Conservation (phyloP, 2,329 filamentous ascomycete genomes). For the Diplodia mutila region DNA sequence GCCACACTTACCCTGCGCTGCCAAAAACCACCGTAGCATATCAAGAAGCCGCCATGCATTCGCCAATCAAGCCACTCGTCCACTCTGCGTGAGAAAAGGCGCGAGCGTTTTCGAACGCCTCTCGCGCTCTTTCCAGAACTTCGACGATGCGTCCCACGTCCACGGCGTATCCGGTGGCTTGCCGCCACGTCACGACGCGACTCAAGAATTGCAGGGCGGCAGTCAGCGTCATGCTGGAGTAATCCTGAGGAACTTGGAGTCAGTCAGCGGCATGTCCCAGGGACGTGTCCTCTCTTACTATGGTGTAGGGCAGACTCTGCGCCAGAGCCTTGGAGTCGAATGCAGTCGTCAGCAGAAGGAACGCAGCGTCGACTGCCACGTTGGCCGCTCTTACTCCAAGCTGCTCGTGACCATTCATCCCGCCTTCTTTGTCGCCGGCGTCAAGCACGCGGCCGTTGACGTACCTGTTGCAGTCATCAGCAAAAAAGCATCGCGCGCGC, state of each 20-base stretch:
- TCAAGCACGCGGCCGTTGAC: not conserved
- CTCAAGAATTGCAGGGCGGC: not conserved
- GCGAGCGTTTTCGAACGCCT: not conserved
- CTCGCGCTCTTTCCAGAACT: not conserved
- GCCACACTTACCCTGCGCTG: not conserved
- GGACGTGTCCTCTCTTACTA: not conserved
- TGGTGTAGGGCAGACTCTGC: not conserved
- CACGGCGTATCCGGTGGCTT: not conserved
- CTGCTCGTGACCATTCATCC: not conserved
- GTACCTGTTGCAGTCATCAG: not conserved
- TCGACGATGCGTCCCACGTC: not conserved
- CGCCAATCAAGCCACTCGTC: not conserved
- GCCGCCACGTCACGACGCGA: not conserved
- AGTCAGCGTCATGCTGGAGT: slow-evolving; percentile 3
- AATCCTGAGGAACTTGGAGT: not conserved
- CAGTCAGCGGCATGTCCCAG: not conserved
- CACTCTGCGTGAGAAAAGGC: not conserved
- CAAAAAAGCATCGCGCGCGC: too few relatives aligned
- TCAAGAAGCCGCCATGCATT: not conserved
- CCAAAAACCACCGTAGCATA: not conserved
- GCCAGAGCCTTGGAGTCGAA: not conserved
- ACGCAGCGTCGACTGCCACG: not conserved
- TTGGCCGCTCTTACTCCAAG: not conserved
- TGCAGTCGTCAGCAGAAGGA: slow-evolving; percentile 1
- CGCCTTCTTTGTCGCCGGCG: not conserved